These are phyloP conservation scores for Hysterangium stoloniferum DNA, from an alignment of 768 basidiomycete genomes.

Conservation along the genomic window DNA sequence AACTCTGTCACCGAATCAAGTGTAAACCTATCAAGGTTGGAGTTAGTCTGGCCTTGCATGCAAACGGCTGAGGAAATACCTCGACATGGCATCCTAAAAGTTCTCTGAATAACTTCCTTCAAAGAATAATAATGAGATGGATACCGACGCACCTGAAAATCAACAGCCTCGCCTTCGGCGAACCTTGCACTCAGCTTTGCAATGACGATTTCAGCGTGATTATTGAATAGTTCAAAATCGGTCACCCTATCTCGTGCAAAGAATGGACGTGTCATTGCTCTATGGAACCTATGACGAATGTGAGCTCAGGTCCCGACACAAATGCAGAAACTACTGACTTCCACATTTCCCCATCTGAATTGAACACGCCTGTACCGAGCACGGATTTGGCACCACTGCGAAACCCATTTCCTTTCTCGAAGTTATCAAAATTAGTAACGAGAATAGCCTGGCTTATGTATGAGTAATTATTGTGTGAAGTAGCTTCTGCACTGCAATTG, in stretches of 20 bases:
- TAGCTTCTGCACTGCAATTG: neutral
- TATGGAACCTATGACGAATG: slow-evolving; percentile 25
- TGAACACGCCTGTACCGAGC: slow-evolving; percentile 49
- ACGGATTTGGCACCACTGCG: slow-evolving; percentile 24
- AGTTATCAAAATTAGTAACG: slow-evolving; percentile 36
- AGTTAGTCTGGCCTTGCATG: slow-evolving; percentile 12
- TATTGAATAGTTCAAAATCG: slow-evolving; percentile 6
- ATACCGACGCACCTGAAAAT: slow-evolving; percentile 3
- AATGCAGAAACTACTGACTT: neutral
- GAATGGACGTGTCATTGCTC: slow-evolving; percentile 21
- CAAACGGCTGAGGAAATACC: neutral
- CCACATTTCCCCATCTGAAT: slow-evolving; percentile 34
- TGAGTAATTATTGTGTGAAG: neutral
- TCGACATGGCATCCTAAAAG: neutral
- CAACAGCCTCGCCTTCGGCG: slow-evolving; percentile 5
- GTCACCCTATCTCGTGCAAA: slow-evolving; percentile 20
- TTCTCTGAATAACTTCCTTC: neutral
- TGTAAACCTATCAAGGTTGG: slow-evolving; percentile 14
- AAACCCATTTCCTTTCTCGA: slow-evolving; percentile 36
- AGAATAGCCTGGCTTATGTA: slow-evolving; percentile 27
- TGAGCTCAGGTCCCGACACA: neutral
- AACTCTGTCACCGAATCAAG: slow-evolving; percentile 42
- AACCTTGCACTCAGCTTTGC: neutral
- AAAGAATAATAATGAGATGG: neutral
- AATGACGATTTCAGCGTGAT: slow-evolving; percentile 4